These are phyloP conservation scores for Brassica cretica DNA, from an alignment of 345 rosid genomes.

Conservation along the genomic window DNA sequence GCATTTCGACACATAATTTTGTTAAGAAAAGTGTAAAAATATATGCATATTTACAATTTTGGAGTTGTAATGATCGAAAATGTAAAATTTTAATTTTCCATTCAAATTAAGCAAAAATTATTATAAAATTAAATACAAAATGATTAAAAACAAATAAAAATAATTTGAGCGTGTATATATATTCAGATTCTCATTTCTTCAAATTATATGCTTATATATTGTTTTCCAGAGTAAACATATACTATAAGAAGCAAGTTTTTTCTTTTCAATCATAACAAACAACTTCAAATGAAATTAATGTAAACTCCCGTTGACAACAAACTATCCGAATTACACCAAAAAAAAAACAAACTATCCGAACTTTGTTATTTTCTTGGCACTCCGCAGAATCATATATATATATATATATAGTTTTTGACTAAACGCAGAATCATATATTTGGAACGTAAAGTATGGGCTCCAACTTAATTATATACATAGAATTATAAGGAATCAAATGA, in stretches of 20 bases:
- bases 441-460: slow-evolving; percentile 31
- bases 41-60: neutral
- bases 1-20: neutral
- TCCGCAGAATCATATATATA: neutral
- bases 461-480: slow-evolving; percentile 8
- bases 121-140: neutral
- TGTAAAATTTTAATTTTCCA: neutral
- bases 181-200: neutral
- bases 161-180: neutral
- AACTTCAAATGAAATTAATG: neutral
- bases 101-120: neutral
- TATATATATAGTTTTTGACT: neutral
- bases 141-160: neutral
- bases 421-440: slow-evolving; percentile 4
- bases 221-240: neutral
- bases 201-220: neutral
- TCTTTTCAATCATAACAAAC: neutral
- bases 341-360: slow-evolving; percentile 1
- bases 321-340: neutral
- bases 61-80: neutral
- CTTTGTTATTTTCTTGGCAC: slow-evolving; percentile 13
- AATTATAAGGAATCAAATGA: slow-evolving; percentile 13
- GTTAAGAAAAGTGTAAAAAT: neutral
- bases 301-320: slow-evolving; percentile 16
- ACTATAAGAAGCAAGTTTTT: neutral